These are phyloP conservation scores for Phytophthora tubulina DNA, from an alignment of 352 stramenopile species.

Conservation along the genomic window DNA sequence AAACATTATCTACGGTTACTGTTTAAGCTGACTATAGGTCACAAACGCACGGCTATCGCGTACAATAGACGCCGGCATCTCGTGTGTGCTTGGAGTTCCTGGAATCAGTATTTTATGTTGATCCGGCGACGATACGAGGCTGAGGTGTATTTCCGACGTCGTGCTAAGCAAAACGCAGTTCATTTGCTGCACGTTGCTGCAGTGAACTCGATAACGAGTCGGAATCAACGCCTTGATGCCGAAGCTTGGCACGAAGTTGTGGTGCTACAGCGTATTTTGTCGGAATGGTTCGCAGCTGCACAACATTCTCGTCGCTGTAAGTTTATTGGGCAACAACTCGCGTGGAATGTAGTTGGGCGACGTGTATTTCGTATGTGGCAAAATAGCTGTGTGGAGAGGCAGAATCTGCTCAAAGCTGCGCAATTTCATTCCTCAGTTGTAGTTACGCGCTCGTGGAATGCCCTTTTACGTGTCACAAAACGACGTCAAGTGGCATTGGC, in stretches of 20 bases:
- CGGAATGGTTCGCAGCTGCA: slow-evolving; percentile 17
- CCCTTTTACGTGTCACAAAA: slow-evolving; percentile 32
- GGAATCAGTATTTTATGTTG: slow-evolving; percentile 14
- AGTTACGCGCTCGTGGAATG: slow-evolving; percentile 29
- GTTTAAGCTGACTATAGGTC: slow-evolving; percentile 20
- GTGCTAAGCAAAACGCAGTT: slow-evolving; percentile 28
- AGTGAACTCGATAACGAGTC: slow-evolving; percentile 3
- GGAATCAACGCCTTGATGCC: slow-evolving; percentile 30
- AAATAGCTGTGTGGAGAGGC: slow-evolving; percentile 14
- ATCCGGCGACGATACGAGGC: slow-evolving; percentile 20
- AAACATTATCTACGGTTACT: slow-evolving; percentile 5
- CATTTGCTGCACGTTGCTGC: slow-evolving; percentile 8
- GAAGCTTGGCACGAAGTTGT: slow-evolving; percentile 36
- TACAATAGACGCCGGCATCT: slow-evolving; percentile 21
- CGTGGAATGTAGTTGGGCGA: slow-evolving; percentile 24
- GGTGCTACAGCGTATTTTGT: slow-evolving; percentile 24
- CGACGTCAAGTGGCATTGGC: slow-evolving; percentile 40
- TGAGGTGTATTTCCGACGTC: slow-evolving; percentile 21
- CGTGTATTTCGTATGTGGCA: slow-evolving; percentile 30
- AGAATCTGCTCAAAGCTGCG: slow-evolving; percentile 23
- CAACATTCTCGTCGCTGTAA: slow-evolving; percentile 15
- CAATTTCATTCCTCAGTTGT: slow-evolving; percentile 24
- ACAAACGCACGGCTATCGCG: slow-evolving; percentile 5
- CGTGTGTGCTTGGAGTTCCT: slow-evolving; percentile 8
- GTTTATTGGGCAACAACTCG: slow-evolving; percentile 14